phyloP scores from a whole-genome alignment of 768 basidiomycete genomes.

The Hemileccinum rubropunctum region DNA sequence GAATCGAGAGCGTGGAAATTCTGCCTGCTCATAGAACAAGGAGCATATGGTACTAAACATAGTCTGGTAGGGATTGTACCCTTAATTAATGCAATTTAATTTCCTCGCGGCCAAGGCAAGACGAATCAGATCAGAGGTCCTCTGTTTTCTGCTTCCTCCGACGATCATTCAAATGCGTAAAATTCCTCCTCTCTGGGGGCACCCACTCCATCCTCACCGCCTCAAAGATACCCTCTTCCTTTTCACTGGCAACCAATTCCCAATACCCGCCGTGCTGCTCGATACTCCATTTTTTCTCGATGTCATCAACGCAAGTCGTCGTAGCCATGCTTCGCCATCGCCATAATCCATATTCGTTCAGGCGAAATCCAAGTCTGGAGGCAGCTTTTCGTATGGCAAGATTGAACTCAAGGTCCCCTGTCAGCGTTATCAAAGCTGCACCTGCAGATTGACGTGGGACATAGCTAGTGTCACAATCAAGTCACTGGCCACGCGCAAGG shows the following conservation, averaged over 20 bases:
- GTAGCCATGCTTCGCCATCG: constrained; percentile 36
- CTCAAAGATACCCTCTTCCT: constrained; percentile 25
- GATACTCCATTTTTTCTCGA: constrained; percentile 3
- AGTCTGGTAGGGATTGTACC: constrained; percentile 2
- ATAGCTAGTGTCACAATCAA: constrained; percentile 9
- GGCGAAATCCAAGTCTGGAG: constrained; percentile 40
- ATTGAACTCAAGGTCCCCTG: constrained; percentile 54
- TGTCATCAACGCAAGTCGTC: background rate
- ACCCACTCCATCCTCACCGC: constrained; percentile 28
- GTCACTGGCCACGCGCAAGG: background rate
- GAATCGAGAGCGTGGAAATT: constrained; percentile 52
- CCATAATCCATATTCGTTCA: constrained; percentile 69
- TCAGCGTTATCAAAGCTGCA: constrained; percentile 51
- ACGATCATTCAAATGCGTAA: constrained; percentile 11
- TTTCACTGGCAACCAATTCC: constrained; percentile 23
- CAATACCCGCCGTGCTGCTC: constrained; percentile 18
- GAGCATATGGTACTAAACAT: constrained; percentile 77
- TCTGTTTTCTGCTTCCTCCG: constrained; percentile 3
- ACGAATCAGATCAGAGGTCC: constrained; percentile 1
- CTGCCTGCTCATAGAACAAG: constrained; percentile 76
- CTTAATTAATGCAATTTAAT: constrained; percentile 10
- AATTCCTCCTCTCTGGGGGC: constrained; percentile 25
- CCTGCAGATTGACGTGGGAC: constrained; percentile 34
- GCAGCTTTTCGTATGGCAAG: constrained; percentile 44
- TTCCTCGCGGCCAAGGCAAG: background rate